Evolutionary conservation across 1,284 basidiomycete species (phyloP).

Genomic region (Trichosporon coremiiforme): DNA sequence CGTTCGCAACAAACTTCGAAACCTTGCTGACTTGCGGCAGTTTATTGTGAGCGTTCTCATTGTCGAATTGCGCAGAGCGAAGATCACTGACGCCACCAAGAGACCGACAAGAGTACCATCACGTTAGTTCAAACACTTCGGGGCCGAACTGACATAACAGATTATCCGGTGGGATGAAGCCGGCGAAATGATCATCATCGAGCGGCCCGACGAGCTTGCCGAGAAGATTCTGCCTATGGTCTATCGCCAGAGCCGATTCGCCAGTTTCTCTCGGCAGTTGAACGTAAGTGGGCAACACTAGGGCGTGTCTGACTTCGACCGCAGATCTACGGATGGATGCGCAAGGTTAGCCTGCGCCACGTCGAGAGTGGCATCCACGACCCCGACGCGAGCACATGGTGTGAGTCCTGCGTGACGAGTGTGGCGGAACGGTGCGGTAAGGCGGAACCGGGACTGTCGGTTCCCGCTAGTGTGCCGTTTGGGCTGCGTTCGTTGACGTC

Average conservation of each 20-base stretch:
- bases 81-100: not conserved
- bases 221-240: conserved; percentile 84
- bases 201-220: conserved; percentile 82
- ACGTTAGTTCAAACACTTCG: conserved; percentile 32
- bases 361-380: conserved; percentile 88
- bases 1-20: not conserved
- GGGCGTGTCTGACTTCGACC: conserved; percentile 22
- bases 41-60: conserved; percentile 34
- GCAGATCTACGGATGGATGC: conserved; percentile 93
- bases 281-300: conserved; percentile 65
- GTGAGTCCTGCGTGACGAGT: conserved; percentile 61
- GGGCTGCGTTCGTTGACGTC: not conserved
- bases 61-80: not conserved
- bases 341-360: conserved; percentile 79
- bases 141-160: conserved; percentile 26
- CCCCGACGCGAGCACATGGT: conserved; percentile 90
- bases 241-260: conserved; percentile 88
- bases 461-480: conserved; percentile 2
- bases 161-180: conserved; percentile 90
- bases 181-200: conserved; percentile 88
- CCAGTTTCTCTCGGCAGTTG: conserved; percentile 88
- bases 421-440: not conserved
- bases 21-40: conserved; percentile 25
- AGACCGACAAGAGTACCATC: conserved; percentile 37
- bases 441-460: not conserved